phyloP scores from a whole-genome alignment of 768 basidiomycete species.

The Rhizopogon vesiculosus region DNA sequence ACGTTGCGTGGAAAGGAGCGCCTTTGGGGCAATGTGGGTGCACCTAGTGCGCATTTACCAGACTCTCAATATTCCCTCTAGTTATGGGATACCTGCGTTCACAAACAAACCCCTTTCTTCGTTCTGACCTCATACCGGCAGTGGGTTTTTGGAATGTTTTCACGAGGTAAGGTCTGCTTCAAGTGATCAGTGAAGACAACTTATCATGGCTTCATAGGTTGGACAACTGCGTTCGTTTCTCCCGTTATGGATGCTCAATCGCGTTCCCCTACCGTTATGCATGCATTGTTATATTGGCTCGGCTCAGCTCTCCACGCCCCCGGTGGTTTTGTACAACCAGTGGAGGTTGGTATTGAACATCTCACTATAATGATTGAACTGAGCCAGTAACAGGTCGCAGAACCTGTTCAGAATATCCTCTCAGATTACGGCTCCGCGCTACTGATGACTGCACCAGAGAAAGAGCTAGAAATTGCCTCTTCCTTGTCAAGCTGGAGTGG shows the following conservation, averaged over 20 bases:
- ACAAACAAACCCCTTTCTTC: constrained; percentile 46
- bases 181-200: not conserved
- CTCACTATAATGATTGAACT: not conserved
- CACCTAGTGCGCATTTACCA: not conserved
- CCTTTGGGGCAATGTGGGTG: constrained; percentile 55
- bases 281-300: constrained; percentile 53
- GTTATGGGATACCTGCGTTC: constrained; percentile 52
- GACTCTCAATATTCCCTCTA: constrained; percentile 10
- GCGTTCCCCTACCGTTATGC: constrained; percentile 44
- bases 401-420: constrained; percentile 26
- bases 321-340: constrained; percentile 23
- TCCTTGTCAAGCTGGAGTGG: constrained; percentile 28
- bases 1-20: constrained; percentile 45
- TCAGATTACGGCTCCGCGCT: not conserved
- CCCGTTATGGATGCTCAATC: constrained; percentile 36
- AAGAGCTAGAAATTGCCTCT: constrained; percentile 4
- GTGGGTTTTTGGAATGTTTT: constrained; percentile 61
- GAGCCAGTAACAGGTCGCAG: constrained; percentile 19
- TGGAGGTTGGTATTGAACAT: constrained; percentile 9
- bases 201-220: constrained; percentile 31
- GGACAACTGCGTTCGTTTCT: constrained; percentile 50
- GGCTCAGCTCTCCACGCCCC: constrained; percentile 39
- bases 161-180: constrained; percentile 34
- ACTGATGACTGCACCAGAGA: not conserved
- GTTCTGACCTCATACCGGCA: constrained; percentile 55